Base-by-base conservation (phyloP, 257 asterid species). In the Ocimum tenuiflorum region DNA sequence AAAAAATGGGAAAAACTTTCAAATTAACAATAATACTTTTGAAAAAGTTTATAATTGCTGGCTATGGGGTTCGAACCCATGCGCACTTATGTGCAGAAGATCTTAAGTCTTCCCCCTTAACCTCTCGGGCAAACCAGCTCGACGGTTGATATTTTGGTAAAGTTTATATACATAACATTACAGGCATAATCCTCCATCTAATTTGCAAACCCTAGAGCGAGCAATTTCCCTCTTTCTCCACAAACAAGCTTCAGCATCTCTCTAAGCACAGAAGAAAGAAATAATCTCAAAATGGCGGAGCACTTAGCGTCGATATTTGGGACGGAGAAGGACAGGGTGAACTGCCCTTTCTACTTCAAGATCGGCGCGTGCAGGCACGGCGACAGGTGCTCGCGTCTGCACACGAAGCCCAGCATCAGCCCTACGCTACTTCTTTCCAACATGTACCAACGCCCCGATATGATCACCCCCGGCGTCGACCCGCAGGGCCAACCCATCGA, bases 51-150 rank as follows among this genome's bases (percentile, higher is more conserved):
- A 31, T 1, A 27, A 27, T 1, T 68, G 97, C 91, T 89, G 84
- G 91, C 89, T 83, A 79, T 89, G 95, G 95, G 94, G 89, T 83
- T 85, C 90, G 91, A 87, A 87, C 95, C 87, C 95, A 85, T 77
- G 94, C 91, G 90, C 89, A 82, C 88, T 83, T 60, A 36, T 77
- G 94, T 79, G 83, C 89, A 82, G 94, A 82, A 85, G 94, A 87
- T 82, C 94, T 89, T 85, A 80, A 83, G 88, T 83, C 91, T 89
- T 78, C 89, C 91, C 91, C 96, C 89, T 83, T 82, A 89, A 89
- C 95, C 95, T 63, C 95, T 85, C 91, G 95, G 94, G 95, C 97
- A 87, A 85, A 87, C 91, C 86, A 87, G 94, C 88, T n/a, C 12
- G 7, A 1, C 6, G 3, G 36, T 2, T 31, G 36, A 31, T 1